Percentiles rank a stretch among this genome's conserved stretches.
Conservation (phyloP, 371 early-diverging fungal species). For the Rhizomucor pusillus region DNA sequence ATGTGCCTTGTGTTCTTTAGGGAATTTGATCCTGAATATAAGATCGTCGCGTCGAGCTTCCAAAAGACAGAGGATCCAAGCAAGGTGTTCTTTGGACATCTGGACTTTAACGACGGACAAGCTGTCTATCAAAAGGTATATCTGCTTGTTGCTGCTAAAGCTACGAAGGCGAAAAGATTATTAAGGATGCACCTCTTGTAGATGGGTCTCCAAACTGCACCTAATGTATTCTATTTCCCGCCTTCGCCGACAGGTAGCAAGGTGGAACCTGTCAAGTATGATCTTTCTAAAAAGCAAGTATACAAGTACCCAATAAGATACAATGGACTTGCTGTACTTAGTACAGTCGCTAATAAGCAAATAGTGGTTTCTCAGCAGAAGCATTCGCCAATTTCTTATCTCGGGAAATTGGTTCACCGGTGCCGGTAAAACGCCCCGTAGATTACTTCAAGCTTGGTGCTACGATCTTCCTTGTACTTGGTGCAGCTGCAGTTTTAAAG, state of each 20-base stretch:
- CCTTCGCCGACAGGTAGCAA: constrained; percentile 59
- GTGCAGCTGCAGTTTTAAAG: constrained; percentile 35
- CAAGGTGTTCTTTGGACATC: constrained; percentile 63
- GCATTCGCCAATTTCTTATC: constrained; percentile 61
- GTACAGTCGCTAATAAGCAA: neutral
- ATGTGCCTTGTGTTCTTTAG: constrained; percentile 27
- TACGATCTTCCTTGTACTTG: constrained; percentile 40
- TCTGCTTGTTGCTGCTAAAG: no score
- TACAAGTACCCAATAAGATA: neutral
- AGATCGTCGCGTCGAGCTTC: constrained; percentile 61
- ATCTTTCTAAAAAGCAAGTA: constrained; percentile 31
- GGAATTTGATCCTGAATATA: constrained; percentile 73
- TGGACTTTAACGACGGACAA: constrained; percentile 74
- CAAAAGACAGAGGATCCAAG: constrained; percentile 46
- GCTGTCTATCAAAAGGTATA: constrained; percentile 72
- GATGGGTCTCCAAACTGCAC: constrained; percentile 65
- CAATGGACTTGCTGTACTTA: neutral
- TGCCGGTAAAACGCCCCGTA: constrained; percentile 46
- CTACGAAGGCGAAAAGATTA: no score
- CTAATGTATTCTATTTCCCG: constrained; percentile 72
- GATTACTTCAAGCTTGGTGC: constrained; percentile 41
- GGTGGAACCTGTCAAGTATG: constrained; percentile 40
- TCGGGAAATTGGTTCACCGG: constrained; percentile 35
- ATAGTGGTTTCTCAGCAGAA: constrained; percentile 71
- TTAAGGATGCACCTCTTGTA: no score